Evolutionary conservation across 345 rosid genomes (phyloP).

Genomic region (Arabidopsis suecica): DNA sequence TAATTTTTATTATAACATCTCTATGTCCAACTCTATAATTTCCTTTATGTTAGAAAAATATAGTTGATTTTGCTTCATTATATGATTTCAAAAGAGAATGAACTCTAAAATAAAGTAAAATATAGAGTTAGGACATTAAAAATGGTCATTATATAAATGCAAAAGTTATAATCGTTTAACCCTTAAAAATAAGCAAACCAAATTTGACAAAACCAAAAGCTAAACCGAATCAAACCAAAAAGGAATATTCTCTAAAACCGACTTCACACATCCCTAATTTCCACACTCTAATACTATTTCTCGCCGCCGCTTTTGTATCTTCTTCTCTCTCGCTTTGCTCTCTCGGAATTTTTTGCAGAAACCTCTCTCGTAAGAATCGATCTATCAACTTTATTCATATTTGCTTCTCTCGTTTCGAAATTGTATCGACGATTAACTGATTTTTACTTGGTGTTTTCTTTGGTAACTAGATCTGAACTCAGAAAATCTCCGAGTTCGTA

Average conservation of each 20-base stretch:
- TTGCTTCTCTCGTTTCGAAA: not conserved
- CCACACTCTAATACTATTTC: not conserved
- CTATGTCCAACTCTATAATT: too few relatives aligned
- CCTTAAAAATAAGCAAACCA: not conserved
- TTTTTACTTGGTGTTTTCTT: slow-evolving; percentile 14
- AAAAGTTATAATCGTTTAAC: not conserved
- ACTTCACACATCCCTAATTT: slow-evolving; percentile 9
- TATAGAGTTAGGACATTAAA: too few relatives aligned
- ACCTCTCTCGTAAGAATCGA: slow-evolving; percentile 23
- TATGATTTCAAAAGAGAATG: too few relatives aligned
- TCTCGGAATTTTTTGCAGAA: not conserved
- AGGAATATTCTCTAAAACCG: slow-evolving; percentile 17
- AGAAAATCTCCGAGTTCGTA: slow-evolving; percentile 42
- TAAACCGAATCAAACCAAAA: slow-evolving; percentile 20
- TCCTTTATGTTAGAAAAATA: too few relatives aligned
- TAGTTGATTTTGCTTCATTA: too few relatives aligned
- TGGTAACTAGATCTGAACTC: slow-evolving; percentile 57
- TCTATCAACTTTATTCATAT: not conserved
- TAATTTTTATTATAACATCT: too few relatives aligned
- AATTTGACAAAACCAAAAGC: not conserved
- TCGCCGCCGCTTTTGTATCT: slow-evolving; percentile 6
- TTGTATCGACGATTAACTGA: not conserved
- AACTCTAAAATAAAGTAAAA: too few relatives aligned
- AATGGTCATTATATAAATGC: too few relatives aligned
- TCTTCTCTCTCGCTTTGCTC: slow-evolving; percentile 20